Evolutionary conservation across 345 rosid species (phyloP), one percentile per base, ranked within the genome.

Genomic region (Linum tenue): DNA sequence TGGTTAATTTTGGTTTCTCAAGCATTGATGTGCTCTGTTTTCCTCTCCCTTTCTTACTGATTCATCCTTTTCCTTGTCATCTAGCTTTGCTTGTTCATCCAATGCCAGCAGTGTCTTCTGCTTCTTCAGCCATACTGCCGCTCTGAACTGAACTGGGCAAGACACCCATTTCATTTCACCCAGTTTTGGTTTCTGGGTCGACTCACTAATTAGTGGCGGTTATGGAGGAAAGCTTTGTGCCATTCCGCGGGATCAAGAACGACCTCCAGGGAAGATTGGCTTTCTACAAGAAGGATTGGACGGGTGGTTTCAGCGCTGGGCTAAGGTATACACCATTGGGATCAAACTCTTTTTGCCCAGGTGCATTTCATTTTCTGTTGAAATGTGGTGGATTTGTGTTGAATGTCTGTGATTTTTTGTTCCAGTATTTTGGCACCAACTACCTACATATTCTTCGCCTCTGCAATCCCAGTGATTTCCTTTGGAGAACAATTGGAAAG

Each of bases 381-480:
- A 22, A 22, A 22, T 22, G 31, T 22, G 31, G 31, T 22, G 31
- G 31, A 22, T 22, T 22, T 22, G 0, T 22, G 31, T 22, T 22
- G 31, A 22, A 22, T 22, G 31, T 22, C 31, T 22, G 31, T 22
- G 31, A 22, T 22, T 22, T 22, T 22, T 59, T 2, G 3, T 8
- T 3, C 42, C 58, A 74, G 77, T 69, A 69, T 74, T 37, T 74
- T 74, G 67, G 77, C 77, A 38, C 77, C 77, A 41, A 74, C 73
- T 22, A 69, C 70, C 0, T 74, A 69, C 60, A 74, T 74, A 41
- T 74, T 74, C 50, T 74, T 69, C 35, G 77, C 77, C 55, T 74
- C 77, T 61, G 77, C 77, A 60, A 65, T 74, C 62, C 77, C 77
- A 41, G 77, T 74, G 41, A 74, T 74, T 35, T 55, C 77, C 7